Conservation (phyloP, 1,284 basidiomycete species). For the Trichosporon ovoides region DNA sequence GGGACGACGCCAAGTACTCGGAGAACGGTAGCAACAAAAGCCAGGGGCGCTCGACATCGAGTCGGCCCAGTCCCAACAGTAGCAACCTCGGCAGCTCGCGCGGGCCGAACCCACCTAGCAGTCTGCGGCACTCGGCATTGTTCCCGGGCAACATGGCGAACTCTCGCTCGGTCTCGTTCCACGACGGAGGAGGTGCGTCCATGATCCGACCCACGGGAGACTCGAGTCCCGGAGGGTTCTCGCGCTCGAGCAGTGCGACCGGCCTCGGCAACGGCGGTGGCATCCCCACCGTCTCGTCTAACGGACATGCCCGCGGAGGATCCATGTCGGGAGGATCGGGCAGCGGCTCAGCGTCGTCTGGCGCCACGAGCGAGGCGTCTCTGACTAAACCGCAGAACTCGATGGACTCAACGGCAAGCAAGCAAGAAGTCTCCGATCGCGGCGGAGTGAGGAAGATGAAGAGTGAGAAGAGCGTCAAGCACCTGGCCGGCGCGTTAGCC, state of each 20-base stretch:
- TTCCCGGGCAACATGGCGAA: conserved; percentile 8
- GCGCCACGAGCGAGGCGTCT: conserved; percentile 5
- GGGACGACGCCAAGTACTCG: conserved; percentile 41
- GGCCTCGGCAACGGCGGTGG: conserved; percentile 12
- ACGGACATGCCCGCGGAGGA: neutral
- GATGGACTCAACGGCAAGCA: neutral
- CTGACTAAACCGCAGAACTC: neutral
- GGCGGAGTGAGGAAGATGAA: conserved; percentile 28
- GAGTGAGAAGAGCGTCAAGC: conserved; percentile 35
- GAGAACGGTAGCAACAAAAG: conserved; percentile 4
- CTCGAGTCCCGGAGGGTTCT: conserved; percentile 11
- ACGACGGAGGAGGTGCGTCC: conserved; percentile 14
- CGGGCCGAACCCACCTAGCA: conserved; percentile 13
- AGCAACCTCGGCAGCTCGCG: neutral
- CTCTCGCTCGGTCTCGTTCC: conserved; percentile 21
- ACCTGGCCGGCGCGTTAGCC: conserved; percentile 35
- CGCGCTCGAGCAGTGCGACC: conserved; percentile 17
- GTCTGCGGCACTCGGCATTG: conserved; percentile 20
- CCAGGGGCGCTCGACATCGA: neutral
- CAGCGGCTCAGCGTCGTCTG: conserved; percentile 17
- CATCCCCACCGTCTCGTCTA: neutral
- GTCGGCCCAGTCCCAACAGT: neutral
- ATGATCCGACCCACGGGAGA: conserved; percentile 15
- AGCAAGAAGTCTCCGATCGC: conserved; percentile 5
- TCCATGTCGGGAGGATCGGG: conserved; percentile 9